Evolutionary conservation across 1,139 yeast species (phyloP), one percentile per base, ranked within the genome.

Genomic region (Citeromyces siamensis): DNA sequence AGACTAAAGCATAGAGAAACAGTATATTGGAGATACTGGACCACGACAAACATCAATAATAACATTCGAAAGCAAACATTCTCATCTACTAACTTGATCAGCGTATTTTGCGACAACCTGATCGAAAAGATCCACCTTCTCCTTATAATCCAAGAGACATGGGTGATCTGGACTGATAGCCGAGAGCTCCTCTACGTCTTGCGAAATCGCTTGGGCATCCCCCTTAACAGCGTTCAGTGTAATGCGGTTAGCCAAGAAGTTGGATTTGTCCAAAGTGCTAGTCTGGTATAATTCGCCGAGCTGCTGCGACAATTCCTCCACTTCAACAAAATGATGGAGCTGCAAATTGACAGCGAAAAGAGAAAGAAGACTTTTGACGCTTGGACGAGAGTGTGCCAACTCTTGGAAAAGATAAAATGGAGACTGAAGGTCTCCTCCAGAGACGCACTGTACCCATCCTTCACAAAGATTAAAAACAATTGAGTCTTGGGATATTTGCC

Each of bases 351-450:
- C 46, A 34, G 56, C 55, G 33, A 62, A 43, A 35, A 64, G 48
- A 28, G 59, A 56, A 32, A 60, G 45, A 38, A 60, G 55, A 16
- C 60, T 55, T 41, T 59, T 61, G 46, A 47, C 23, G 56, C 65
- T 66, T 57, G 51, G 72, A 63, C 63, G 66, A 19, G 64, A 53
- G 35, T 73, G 68, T 38, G 76, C 66, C 39, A 77, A 62, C 56
- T 81, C 93, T 53, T 81, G 90, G 54, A 71, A 81, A 47, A 81
- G 79, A 55, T 77, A 81, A 57, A 68, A 75, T 2, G 82, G 64
- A 44, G 73, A 72, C 53, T 69, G 78, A 43, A 75, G 68, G 41
- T 67, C 70, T 38, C 73, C 77, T 35, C 80, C 82, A 46, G 60
- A 62, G 27, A 65, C 54, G 37, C 79, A 57, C 40, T 67, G 63